phyloP scores from a whole-genome alignment of 1,284 basidiomycete genomes.

The Ustilago shanxiensis region DNA sequence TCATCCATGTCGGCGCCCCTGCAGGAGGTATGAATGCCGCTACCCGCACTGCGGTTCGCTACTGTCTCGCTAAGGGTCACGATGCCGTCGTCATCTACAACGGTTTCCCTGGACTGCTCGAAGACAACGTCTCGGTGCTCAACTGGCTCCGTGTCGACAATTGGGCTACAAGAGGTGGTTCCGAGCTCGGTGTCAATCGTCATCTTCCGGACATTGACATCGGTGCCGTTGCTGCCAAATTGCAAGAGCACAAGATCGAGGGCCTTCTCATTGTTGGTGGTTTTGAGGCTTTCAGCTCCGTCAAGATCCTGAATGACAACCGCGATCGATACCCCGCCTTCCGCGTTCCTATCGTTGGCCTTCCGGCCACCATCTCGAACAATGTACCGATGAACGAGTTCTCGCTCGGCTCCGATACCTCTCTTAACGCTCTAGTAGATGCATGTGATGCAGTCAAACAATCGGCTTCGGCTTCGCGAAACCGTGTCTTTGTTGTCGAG shows the following conservation, averaged over 20 bases:
- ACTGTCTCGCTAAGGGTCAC: constrained; percentile 92
- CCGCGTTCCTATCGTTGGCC: constrained; percentile 73
- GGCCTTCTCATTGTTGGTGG: constrained; percentile 91
- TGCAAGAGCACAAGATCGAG: constrained; percentile 87
- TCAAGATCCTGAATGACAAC: constrained; percentile 83
- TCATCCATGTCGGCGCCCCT: constrained; percentile 95
- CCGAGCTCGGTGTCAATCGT: constrained; percentile 96
- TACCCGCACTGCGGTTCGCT: constrained; percentile 91
- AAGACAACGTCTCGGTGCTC: constrained; percentile 86
- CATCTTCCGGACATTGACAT: constrained; percentile 86
- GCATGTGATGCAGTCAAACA: constrained; percentile 99
- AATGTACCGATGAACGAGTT: constrained; percentile 98
- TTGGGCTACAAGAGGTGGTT: constrained; percentile 97
- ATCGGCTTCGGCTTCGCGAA: constrained; percentile 92
- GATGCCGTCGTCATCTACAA: constrained; percentile 91
- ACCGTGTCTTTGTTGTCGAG: constrained; percentile 96
- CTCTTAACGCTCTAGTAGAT: constrained; percentile 94
- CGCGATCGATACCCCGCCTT: constrained; percentile 87
- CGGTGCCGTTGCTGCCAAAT: constrained; percentile 83
- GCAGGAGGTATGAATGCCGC: constrained; percentile 99
- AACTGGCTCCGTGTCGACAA: constrained; percentile 98
- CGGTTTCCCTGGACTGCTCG: constrained; percentile 91
- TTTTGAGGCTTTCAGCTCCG: constrained; percentile 90
- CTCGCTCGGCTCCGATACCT: constrained; percentile 93
- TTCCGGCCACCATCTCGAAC: constrained; percentile 89